Base-by-base conservation (phyloP, 192 early-diverging fungal genomes). In the Martensiomyces pterosporus region DNA sequence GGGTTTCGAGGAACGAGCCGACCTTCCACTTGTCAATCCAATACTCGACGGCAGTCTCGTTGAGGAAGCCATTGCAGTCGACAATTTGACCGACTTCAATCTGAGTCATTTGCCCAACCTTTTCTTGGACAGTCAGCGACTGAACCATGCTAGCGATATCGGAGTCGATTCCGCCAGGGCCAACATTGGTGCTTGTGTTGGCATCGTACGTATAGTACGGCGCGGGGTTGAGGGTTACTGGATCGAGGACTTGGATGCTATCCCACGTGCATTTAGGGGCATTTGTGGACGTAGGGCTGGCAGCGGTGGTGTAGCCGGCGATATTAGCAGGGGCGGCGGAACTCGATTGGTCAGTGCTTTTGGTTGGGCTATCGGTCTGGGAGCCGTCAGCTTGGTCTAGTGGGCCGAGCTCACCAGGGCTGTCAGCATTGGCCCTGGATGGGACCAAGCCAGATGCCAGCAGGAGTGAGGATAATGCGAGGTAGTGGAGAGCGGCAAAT, bases 71-170 rank as follows among this genome's bases (percentile, higher is more conserved):
- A 37, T 80, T 61, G 18, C 49, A 52, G 39, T 71, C 65, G 12
- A 83, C 48, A 14, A 85, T 23, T 71, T 67, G 52, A 8, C 80
- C 82, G 12, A 80, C 69, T 18, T 82, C 60, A 15, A 85, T 62
- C 58, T 82, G 79, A 12, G 79, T 78, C 84, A 86, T 82, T 39
- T 86, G 84, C 9, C 84, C 84, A 21, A 78, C 68, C 39, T 84
- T 77, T 35, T 84, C 78, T 33, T 55, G 48, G 3, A 84, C 24
- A 0, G 63, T 75, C 72, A 86, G 58, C 3, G 38, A 46, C 9
- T 43, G 19, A 5, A 79, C 64, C 41, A 84, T 56, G 3, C 21
- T 33, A 9, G 22, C 25, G 25, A 86, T 70, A 35, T 81, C 84
- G 1, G 18, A 21, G 37, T 86, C 84, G 29, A 81, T 72, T 0